These are phyloP conservation scores for Tricholoma sp. DNA, from an alignment of 768 basidiomycete genomes.

Conservation along the genomic window DNA sequence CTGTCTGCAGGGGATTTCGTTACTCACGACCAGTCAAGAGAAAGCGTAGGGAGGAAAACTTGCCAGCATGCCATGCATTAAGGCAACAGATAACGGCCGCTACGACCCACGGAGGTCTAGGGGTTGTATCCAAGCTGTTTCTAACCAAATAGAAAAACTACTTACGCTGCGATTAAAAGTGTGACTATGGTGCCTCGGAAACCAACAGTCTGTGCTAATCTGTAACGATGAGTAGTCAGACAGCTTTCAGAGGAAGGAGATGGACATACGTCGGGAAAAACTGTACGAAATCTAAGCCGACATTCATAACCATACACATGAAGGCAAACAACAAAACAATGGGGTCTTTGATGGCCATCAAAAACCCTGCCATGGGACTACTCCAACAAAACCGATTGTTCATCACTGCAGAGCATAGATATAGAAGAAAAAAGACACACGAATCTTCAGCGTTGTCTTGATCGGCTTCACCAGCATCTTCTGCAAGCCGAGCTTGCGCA, in stretches of 20 bases:
- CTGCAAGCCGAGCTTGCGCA: conserved; percentile 63
- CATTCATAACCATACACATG: conserved; percentile 43
- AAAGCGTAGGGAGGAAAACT: background rate
- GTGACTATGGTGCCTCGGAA: conserved; percentile 50
- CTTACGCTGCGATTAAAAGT: conserved; percentile 58
- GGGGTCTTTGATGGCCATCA: conserved; percentile 51
- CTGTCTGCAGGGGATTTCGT: conserved; percentile 28
- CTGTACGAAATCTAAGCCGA: conserved; percentile 56
- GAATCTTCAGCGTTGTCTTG: conserved; percentile 52
- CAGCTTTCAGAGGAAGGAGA: background rate
- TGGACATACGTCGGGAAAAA: conserved; percentile 49
- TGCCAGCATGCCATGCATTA: conserved; percentile 51
- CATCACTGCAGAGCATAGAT: background rate
- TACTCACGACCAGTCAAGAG: background rate
- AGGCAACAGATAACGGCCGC: conserved; percentile 43
- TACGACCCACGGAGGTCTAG: conserved; percentile 62
- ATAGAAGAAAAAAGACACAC: conserved; percentile 31
- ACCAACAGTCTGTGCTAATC: conserved; percentile 55
- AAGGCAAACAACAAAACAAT: conserved; percentile 50
- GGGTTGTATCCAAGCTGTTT: background rate
- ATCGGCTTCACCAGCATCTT: conserved; percentile 66
- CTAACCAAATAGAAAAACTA: background rate
- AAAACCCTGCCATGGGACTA: conserved; percentile 48
- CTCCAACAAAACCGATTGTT: background rate
- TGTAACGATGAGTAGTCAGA: conserved; percentile 13